Conservation (phyloP, 1,284 basidiomycete species). For the Malassezia sp. region DNA sequence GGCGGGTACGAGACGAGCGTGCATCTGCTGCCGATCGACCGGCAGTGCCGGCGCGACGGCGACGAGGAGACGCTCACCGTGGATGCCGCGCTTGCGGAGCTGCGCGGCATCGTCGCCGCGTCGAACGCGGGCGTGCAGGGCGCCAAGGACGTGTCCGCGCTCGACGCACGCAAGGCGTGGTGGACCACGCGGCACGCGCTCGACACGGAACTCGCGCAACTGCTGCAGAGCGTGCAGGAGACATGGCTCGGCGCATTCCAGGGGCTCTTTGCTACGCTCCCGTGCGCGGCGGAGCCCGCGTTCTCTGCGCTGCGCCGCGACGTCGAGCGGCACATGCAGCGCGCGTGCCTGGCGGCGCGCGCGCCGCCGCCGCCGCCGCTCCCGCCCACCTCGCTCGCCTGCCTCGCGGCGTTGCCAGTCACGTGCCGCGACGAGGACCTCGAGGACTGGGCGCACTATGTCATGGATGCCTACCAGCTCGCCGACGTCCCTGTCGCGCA, state of each 20-base stretch:
- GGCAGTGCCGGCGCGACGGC: conserved; percentile 67
- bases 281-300: conserved; percentile 5
- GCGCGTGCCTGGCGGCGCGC: conserved; percentile 52
- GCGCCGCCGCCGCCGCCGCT: conserved; percentile 49
- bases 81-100: conserved; percentile 61
- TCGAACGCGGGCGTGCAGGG: conserved; percentile 67
- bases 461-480: conserved; percentile 85
- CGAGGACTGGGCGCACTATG: conserved; percentile 86
- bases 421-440: conserved; percentile 76
- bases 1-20: conserved; percentile 5
- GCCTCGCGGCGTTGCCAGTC: conserved; percentile 69
- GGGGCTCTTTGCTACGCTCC: conserved; percentile 19
- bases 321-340: conserved; percentile 53
- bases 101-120: conserved; percentile 63
- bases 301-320: conserved; percentile 38
- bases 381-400: conserved; percentile 66
- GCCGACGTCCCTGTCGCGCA: conserved; percentile 76
- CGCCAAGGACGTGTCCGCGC: conserved; percentile 62
- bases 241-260: conserved; percentile 97
- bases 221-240: conserved; percentile 77
- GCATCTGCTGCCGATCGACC: conserved; percentile 72
- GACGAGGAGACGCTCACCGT: conserved; percentile 61
- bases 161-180: conserved; percentile 59
- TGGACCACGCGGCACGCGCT: conserved; percentile 69
- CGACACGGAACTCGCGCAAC: conserved; percentile 62